phyloP scores from a whole-genome alignment of 176 grass and related monocot species.

The Carex pumila region DNA sequence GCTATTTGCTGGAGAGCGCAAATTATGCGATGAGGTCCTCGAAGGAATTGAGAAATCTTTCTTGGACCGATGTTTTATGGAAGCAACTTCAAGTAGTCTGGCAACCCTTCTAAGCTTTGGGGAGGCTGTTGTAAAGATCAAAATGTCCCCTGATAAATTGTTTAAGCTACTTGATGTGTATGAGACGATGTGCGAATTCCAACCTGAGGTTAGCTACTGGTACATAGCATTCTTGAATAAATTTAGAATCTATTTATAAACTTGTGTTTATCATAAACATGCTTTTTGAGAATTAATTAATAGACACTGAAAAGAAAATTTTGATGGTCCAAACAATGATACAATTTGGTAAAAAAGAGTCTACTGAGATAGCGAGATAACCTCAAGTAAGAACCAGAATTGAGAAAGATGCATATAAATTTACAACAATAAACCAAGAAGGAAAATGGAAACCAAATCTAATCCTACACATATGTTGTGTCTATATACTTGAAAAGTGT shows the following conservation, averaged over 20 bases:
- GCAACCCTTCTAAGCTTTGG: constrained; percentile 52
- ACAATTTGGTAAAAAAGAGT: background rate
- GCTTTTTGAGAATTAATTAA: background rate
- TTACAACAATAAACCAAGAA: background rate
- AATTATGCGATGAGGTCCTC: constrained; percentile 58
- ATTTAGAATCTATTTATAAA: background rate
- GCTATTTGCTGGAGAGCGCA: constrained; percentile 52
- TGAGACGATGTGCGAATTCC: constrained; percentile 47
- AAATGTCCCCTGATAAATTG: constrained; percentile 43
- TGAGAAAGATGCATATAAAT: background rate
- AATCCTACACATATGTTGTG: background rate
- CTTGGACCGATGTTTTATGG: constrained; percentile 49
- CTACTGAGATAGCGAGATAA: background rate
- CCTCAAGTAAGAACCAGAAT: background rate
- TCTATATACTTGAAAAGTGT: background rate
- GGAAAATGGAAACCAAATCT: background rate
- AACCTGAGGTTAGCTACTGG: constrained; percentile 37
- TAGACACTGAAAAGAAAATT: background rate
- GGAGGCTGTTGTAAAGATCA: constrained; percentile 42
- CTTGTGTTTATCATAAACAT: background rate
- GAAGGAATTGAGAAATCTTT: constrained; percentile 28
- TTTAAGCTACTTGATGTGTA: constrained; percentile 59
- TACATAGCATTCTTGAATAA: background rate
- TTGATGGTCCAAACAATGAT: background rate
- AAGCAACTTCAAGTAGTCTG: constrained; percentile 41